Base-by-base conservation (phyloP, 2,329 filamentous ascomycete species). In the Mollisiaceae sp. region DNA sequence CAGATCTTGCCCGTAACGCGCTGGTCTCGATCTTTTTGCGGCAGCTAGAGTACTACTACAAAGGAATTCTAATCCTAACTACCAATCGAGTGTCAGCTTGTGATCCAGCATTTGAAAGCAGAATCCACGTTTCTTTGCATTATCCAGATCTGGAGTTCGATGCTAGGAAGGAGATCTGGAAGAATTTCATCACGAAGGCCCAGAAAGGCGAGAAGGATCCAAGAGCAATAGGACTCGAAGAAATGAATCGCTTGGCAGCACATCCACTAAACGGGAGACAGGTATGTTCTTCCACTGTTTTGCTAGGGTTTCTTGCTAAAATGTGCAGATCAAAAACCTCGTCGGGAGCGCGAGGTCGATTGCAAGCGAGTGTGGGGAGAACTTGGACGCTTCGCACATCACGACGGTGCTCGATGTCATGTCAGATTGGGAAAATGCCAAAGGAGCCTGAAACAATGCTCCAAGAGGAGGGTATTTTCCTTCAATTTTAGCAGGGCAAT, bases 311-410 rank as follows among this genome's bases (percentile, higher is more conserved):
- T 43, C 41, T 43, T 43, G 15, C 41, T 43, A n/a, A 43, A 18
- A 43, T 43, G 41, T 43, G 15, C n/a, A 43, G 41, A 43, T 43
- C 41, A 43, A 43, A 43, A 43, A 43, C 41, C n/a, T 43, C 11
- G 41, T 43, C 41, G 41, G 41, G 41, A 43, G 41, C 6, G 41
- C 41, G 41, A 43, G 41, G 41, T 43, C 41, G 41, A 43, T 43
- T 43, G 41, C 41, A 43, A 43, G 41, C 18, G 41, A 43, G 41
- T 18, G 41, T 43, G 41, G 41, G n/a, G 41, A 43, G 14, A 43
- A 43, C 41, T 43, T 43, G 41, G 41, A 43, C 41, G 41, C 41
- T 43, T 43, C 41, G n/a, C 41, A 43, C 41, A 43, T 43, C 41
- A 43, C 41, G 41, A 43, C 41, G 41, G 41, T 43, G 41, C 41